Conservation (phyloP, 768 basidiomycete genomes). For the Russula sp. region DNA sequence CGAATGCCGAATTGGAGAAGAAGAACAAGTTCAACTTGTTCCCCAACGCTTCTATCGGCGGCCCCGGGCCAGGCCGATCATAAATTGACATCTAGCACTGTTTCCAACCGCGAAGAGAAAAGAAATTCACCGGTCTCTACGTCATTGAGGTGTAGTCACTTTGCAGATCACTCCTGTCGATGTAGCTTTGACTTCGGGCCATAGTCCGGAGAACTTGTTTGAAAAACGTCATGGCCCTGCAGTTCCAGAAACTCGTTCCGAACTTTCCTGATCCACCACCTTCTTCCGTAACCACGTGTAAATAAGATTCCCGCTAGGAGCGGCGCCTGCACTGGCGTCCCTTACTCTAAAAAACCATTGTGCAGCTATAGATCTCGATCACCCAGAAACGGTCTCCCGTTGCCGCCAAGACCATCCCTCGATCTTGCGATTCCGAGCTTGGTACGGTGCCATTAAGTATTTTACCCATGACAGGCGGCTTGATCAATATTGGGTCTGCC, state of each 20-base stretch:
- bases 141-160: background rate
- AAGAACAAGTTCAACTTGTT: background rate
- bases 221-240: conserved; percentile 4
- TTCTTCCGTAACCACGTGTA: conserved; percentile 2
- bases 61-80: background rate
- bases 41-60: background rate
- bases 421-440: background rate
- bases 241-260: background rate
- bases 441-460: background rate
- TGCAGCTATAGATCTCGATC: conserved; percentile 6
- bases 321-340: background rate
- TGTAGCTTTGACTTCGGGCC: background rate
- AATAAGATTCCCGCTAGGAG: background rate
- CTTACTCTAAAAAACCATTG: background rate
- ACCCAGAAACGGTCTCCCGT: background rate
- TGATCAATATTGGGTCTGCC: background rate
- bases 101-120: background rate
- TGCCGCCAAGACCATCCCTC: background rate
- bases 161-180: background rate
- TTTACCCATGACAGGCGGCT: background rate
- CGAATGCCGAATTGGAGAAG: background rate
- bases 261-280: conserved; percentile 14
- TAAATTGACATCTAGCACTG: background rate
- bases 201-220: background rate
- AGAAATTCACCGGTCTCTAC: conserved; percentile 1